Percentiles rank a stretch among this genome's conserved stretches.
These are phyloP conservation scores for Endothia cerciana DNA, from an alignment of 2,329 filamentous ascomycete genomes.

Conservation along the genomic window DNA sequence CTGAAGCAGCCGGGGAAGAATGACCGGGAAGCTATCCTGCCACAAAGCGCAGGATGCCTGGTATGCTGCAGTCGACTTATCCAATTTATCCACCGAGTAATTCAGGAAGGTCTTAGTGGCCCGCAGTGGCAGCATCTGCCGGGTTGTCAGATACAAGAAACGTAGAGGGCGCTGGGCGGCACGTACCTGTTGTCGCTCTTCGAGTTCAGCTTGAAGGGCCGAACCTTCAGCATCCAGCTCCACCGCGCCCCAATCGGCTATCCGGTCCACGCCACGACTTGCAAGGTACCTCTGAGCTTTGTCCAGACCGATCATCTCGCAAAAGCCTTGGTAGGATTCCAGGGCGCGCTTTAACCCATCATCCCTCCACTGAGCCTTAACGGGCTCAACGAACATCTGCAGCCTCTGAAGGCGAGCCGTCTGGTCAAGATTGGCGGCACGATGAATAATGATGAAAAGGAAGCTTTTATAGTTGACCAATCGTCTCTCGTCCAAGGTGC, in stretches of 20 bases:
- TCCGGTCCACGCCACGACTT: slow-evolving; percentile 70
- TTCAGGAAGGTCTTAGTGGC: slow-evolving; percentile 91
- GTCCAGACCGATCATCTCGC: slow-evolving; percentile 75
- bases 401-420: slow-evolving; percentile 73
- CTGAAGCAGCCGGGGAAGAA: slow-evolving; percentile 84
- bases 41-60: slow-evolving; percentile 80
- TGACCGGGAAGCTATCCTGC: slow-evolving; percentile 78
- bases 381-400: slow-evolving; percentile 77
- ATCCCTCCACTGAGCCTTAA: slow-evolving; percentile 79
- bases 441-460: slow-evolving; percentile 93
- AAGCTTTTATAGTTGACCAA: slow-evolving; percentile 87
- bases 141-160: not conserved
- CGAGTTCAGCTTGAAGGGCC: slow-evolving; percentile 76
- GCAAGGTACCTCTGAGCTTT: slow-evolving; percentile 81
- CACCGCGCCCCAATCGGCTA: slow-evolving; percentile 81
- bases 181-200: slow-evolving; percentile 70
- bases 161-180: no score
- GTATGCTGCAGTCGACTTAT: slow-evolving; percentile 73
- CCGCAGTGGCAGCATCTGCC: slow-evolving; percentile 73
- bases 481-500: slow-evolving; percentile 78
- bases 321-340: slow-evolving; percentile 79
- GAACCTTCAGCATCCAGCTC: slow-evolving; percentile 79
- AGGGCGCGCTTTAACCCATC: slow-evolving; percentile 69
- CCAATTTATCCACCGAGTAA: slow-evolving; percentile 87
- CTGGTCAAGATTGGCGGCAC: slow-evolving; percentile 74